Conservation (phyloP, 257 asterid species). For the Primulina eburnea region DNA sequence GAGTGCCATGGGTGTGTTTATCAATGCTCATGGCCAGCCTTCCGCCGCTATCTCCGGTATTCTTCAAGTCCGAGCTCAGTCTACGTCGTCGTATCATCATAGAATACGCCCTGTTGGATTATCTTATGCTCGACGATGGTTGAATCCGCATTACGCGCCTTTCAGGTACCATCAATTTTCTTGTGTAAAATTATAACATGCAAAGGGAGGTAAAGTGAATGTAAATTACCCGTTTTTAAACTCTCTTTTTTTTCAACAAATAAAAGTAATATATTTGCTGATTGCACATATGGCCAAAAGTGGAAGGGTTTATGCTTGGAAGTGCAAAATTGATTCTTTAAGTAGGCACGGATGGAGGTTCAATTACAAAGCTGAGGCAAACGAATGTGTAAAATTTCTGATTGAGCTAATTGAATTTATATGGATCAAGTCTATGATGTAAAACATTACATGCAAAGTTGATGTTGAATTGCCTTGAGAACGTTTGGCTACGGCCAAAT, state of each 20-base stretch:
- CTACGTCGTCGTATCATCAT: constrained; percentile 40
- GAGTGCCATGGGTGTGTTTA: constrained; percentile 44
- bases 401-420: background rate
- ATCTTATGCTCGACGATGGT: constrained; percentile 46
- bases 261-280: background rate
- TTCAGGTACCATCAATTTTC: constrained; percentile 36
- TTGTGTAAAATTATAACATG: no score
- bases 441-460: no score
- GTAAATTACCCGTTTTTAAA: background rate
- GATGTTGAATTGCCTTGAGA: background rate
- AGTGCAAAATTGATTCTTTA: background rate
- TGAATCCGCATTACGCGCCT: constrained; percentile 37
- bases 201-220: no score
- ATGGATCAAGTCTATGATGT: background rate
- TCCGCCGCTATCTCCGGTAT: constrained; percentile 25
- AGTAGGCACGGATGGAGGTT: background rate
- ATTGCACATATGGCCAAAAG: background rate
- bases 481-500: background rate
- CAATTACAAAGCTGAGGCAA: background rate
- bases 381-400: background rate
- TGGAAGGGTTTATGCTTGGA: background rate
- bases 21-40: constrained; percentile 43
- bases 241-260: background rate
- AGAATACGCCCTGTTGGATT: constrained; percentile 35
- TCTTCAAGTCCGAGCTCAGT: constrained; percentile 31